phyloP scores from a whole-genome alignment of 2,329 filamentous ascomycete genomes.

The Blastomyces percursus region DNA sequence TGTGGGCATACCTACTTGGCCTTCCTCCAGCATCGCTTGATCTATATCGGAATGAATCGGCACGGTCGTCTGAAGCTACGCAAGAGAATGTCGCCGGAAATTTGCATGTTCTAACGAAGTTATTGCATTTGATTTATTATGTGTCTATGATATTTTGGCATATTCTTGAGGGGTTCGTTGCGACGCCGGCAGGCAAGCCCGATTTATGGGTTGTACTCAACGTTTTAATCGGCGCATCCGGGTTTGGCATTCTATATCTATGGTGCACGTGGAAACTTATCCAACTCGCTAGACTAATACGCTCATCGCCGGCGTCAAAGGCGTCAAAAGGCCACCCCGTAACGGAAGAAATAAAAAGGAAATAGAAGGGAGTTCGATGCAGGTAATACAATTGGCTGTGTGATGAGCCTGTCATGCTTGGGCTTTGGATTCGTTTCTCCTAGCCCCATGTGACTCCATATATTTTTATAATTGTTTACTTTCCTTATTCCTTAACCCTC shows the following conservation, averaged over 20 bases:
- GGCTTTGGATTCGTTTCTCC: neutral
- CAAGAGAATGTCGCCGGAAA: constrained; percentile 33
- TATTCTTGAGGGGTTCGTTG: constrained; percentile 55
- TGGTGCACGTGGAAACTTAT: constrained; percentile 70
- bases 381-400: neutral
- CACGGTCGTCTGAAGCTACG: constrained; percentile 18
- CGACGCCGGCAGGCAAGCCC: constrained; percentile 64
- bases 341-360: constrained; percentile 6
- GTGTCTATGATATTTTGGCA: constrained; percentile 72
- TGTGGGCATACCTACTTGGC: constrained; percentile 88
- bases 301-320: neutral
- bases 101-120: constrained; percentile 48
- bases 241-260: constrained; percentile 76
- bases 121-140: constrained; percentile 70
- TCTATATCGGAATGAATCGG: constrained; percentile 49
- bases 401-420: neutral
- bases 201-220: constrained; percentile 94
- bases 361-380: constrained; percentile 1
- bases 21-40: constrained; percentile 66
- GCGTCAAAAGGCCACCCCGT: neutral
- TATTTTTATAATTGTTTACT: neutral
- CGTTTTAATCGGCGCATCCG: constrained; percentile 71
- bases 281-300: constrained; percentile 14
- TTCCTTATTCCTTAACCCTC: neutral
- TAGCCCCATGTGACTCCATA: neutral